phyloP scores from a whole-genome alignment of 129 eudicot species.

The Logfia minima region DNA sequence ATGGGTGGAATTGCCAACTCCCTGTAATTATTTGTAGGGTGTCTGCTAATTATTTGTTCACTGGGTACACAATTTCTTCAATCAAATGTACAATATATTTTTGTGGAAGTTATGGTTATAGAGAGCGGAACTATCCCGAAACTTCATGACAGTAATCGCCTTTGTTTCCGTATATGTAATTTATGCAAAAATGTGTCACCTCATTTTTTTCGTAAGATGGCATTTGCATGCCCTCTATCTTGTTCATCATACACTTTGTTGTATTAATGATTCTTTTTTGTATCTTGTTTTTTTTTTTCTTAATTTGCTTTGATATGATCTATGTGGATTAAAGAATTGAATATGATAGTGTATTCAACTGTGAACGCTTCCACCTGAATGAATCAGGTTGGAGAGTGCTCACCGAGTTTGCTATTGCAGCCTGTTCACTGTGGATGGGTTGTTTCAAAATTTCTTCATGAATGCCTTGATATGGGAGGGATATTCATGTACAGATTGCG shows the following conservation, averaged over 20 bases:
- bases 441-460: constrained; percentile 67
- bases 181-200: background rate
- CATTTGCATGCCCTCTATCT: background rate
- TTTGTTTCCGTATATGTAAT: background rate
- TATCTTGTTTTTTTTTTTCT: background rate
- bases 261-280: background rate
- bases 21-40: too few species aligned
- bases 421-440: constrained; percentile 91
- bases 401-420: constrained; percentile 43
- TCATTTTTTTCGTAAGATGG: background rate
- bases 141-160: background rate
- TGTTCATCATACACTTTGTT: constrained; percentile 4
- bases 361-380: constrained; percentile 78
- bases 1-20: too few species aligned
- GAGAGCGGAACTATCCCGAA: background rate
- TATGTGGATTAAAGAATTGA: constrained; percentile 52
- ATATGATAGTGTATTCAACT: constrained; percentile 61
- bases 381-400: constrained; percentile 87
- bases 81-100: too few species aligned
- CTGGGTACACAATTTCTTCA: too few species aligned
- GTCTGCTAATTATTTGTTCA: too few species aligned
- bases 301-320: constrained; percentile 2
- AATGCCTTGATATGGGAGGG: constrained; percentile 84
- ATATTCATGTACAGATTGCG: constrained; percentile 63
- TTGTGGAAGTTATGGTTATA: too few species aligned